Conservation (phyloP, 495 filamentous ascomycete species). For the Penicillium longicatenatum region DNA sequence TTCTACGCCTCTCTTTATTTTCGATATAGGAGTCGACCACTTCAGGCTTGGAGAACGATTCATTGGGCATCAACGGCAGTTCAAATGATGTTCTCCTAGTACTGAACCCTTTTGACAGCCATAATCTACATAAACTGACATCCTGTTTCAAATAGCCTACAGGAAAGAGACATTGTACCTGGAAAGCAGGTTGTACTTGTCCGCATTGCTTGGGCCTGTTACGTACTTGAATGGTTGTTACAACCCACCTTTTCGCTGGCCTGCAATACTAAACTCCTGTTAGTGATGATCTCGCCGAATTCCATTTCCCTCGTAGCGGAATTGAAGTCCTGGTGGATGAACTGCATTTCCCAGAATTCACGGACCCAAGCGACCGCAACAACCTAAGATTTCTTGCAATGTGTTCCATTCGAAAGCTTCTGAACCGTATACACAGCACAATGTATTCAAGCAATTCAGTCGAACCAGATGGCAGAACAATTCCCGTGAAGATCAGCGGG, state of each 20-base stretch:
- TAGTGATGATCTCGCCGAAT: slow-evolving; percentile 25
- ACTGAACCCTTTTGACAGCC: neutral
- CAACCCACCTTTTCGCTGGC: neutral
- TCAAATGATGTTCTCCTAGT: slow-evolving; percentile 19
- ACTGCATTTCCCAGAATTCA: slow-evolving; percentile 17
- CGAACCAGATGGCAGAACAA: slow-evolving; percentile 5
- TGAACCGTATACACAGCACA: slow-evolving; percentile 23
- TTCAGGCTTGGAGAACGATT: slow-evolving; percentile 20
- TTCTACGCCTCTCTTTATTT: slow-evolving; percentile 25
- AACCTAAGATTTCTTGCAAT: slow-evolving; percentile 23
- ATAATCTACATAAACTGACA: slow-evolving; percentile 4
- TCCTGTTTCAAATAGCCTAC: slow-evolving; percentile 10
- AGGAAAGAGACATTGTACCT: slow-evolving; percentile 5
- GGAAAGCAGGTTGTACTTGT: slow-evolving; percentile 9
- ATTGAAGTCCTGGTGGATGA: slow-evolving; percentile 21
- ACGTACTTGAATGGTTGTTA: slow-evolving; percentile 23
- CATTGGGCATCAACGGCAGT: slow-evolving; percentile 14
- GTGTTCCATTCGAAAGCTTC: slow-evolving; percentile 24
- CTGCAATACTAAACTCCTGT: neutral
- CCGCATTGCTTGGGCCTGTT: slow-evolving; percentile 25
- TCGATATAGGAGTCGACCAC: slow-evolving; percentile 19
- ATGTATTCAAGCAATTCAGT: slow-evolving; percentile 14
- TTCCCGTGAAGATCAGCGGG: neutral
- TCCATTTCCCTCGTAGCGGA: slow-evolving; percentile 22
- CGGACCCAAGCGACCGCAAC: slow-evolving; percentile 5